Base-by-base conservation (phyloP, 2,329 filamentous ascomycete genomes). In the Blastomyces emzantsi region DNA sequence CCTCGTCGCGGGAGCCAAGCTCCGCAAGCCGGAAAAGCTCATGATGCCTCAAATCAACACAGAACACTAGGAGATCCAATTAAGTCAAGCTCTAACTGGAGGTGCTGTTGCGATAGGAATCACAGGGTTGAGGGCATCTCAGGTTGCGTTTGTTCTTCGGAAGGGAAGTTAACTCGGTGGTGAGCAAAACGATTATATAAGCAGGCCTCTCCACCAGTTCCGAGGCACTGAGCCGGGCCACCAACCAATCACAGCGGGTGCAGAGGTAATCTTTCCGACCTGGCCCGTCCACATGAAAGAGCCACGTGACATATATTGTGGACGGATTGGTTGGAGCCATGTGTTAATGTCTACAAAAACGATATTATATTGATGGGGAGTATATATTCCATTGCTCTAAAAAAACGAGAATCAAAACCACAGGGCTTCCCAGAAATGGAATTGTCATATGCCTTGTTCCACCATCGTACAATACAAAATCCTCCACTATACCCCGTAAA, bases 11-110 rank as follows among this genome's bases (percentile, higher is more conserved):
- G 80, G 77, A 77, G 77, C 74, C 69, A 81, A 70, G 75, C 78
- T 81, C 77, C 79, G 78, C 72, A 80, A 73, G 71, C 78, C 75
- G 69, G 76, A 69, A 68, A 79, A 80, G 75, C 78, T 80, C 80
- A 82, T 82, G 69, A 71, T 80, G 74, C 67, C 70, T 70, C 71
- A 69, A 69, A 66, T 63, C 72, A 69, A 60, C 67, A 62, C 67
- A 57, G 63, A 51, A 64, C 51, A 66, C 58, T 60, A 47, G 66
- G 66, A 64, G 62, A 69, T 67, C 70, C 68, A 68, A 67, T 63
- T 52, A 60, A 63, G 9, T 65, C 56, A 57, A 64, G 62, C 65
- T 67, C 66, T 66, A 62, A 60, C 66, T 62, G 62, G 63, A 64
- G 62, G 66, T 63, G 63, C 64, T 63, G 66, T 64, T 57, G 63